These are phyloP conservation scores for Saccharum officinarum DNA, from an alignment of 176 grass and related monocot genomes.

Conservation along the genomic window DNA sequence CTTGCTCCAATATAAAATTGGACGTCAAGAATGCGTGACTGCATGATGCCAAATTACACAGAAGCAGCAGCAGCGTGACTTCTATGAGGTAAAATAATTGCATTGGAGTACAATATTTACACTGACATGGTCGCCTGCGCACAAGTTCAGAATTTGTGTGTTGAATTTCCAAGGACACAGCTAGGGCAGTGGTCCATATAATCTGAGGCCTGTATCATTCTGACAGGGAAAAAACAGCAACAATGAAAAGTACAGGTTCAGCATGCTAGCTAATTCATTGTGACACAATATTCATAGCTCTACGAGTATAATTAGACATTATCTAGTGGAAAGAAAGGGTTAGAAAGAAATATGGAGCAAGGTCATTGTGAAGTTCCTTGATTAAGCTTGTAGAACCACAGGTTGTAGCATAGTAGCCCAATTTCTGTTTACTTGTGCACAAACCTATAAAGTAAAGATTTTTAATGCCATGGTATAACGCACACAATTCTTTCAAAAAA, in stretches of 20 bases:
- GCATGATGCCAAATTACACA: neutral
- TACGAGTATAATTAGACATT: neutral
- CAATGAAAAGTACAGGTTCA: neutral
- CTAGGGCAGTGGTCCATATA: neutral
- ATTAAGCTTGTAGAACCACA: neutral
- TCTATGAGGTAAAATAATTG: neutral
- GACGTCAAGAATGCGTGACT: neutral
- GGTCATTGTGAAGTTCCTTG: neutral
- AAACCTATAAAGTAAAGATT: neutral
- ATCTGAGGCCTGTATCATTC: neutral
- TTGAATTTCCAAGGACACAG: neutral
- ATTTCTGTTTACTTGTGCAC: neutral
- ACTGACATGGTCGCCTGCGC: neutral
- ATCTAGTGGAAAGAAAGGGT: neutral
- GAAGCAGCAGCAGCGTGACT: neutral
- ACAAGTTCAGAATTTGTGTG: too few relatives aligned
- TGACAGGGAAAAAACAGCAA: neutral
- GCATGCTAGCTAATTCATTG: neutral
- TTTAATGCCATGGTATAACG: neutral
- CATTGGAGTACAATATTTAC: neutral
- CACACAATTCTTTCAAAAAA: too few relatives aligned
- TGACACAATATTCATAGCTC: neutral
- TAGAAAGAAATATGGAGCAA: neutral
- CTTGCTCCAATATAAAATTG: neutral
- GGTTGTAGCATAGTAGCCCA: neutral